These are phyloP conservation scores for Termitomyces eurrhizus DNA, from an alignment of 768 basidiomycete genomes.

Conservation along the genomic window DNA sequence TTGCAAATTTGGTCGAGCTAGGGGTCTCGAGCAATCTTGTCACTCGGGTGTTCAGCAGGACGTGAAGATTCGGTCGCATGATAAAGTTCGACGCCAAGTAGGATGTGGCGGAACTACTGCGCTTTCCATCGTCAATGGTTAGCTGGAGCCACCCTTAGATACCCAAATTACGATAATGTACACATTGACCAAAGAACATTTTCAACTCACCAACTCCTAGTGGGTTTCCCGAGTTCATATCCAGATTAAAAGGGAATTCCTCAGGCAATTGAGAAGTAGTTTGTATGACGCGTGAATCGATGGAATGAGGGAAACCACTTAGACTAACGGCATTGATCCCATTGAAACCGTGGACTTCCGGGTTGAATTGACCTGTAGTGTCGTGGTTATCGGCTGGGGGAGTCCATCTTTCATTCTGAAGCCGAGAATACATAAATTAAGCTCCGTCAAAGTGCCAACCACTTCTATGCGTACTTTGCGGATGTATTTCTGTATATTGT, in stretches of 20 bases:
- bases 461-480: background rate
- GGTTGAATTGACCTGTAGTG: slow-evolving; percentile 28
- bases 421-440: background rate
- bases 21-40: slow-evolving; percentile 18
- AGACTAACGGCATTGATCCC: slow-evolving; percentile 27
- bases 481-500: slow-evolving; percentile 13
- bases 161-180: background rate
- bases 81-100: slow-evolving; percentile 19
- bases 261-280: slow-evolving; percentile 28
- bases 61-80: slow-evolving; percentile 22
- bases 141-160: slow-evolving; percentile 14
- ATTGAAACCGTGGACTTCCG: slow-evolving; percentile 16
- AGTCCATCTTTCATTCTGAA: slow-evolving; percentile 25
- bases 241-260: slow-evolving; percentile 37
- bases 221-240: slow-evolving; percentile 38
- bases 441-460: no score
- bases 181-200: slow-evolving; percentile 1
- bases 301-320: slow-evolving; percentile 18
- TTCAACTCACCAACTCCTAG: slow-evolving; percentile 34
- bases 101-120: slow-evolving; percentile 7
- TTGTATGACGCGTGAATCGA: slow-evolving; percentile 29
- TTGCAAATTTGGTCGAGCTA: background rate
- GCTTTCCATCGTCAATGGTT: slow-evolving; percentile 12
- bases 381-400: slow-evolving; percentile 17
- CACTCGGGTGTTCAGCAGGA: slow-evolving; percentile 22